A percentile compares a stretch with the other conserved stretches of the same genome.
Evolutionary conservation across 306 rosid genomes (phyloP).

Genomic region (Leucaena leucocephala): DNA sequence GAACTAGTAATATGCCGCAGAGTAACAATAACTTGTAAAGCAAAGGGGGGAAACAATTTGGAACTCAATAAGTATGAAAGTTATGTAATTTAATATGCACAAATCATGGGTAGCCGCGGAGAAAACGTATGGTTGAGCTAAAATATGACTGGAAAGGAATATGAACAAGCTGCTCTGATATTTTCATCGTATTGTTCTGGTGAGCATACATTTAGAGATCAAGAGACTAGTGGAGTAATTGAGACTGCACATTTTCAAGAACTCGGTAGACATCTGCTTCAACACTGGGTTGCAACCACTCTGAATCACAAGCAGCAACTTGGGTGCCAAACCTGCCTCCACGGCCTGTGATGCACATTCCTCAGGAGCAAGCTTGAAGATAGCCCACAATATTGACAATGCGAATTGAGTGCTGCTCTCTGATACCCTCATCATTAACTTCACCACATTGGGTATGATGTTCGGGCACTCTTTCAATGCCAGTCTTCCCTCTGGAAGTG

Average conservation of each 20-base stretch:
- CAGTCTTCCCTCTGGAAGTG: constrained; percentile 60
- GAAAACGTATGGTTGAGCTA: neutral
- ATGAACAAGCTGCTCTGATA: constrained; percentile 37
- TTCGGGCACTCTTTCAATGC: constrained; percentile 76
- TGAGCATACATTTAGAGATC: constrained; percentile 84
- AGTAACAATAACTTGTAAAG: neutral
- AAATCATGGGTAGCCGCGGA: neutral
- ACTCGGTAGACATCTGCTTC: constrained; percentile 74
- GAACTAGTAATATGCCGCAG: neutral
- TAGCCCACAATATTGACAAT: constrained; percentile 70
- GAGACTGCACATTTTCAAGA: constrained; percentile 73
- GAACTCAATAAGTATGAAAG: neutral
- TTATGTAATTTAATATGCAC: neutral
- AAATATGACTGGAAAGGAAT: constrained; percentile 11
- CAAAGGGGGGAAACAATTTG: neutral
- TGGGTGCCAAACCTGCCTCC: constrained; percentile 81
- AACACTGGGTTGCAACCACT: constrained; percentile 74
- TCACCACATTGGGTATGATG: constrained; percentile 62
- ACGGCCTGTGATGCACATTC: constrained; percentile 73
- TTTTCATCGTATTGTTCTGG: constrained; percentile 71
- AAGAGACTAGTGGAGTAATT: constrained; percentile 69
- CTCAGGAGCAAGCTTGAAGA: constrained; percentile 72
- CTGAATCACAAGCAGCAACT: constrained; percentile 80
- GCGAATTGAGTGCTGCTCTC: constrained; percentile 75
- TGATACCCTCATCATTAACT: constrained; percentile 75